A percentile compares a stretch with the other conserved stretches of the same genome.
Evolutionary conservation across 2,329 filamentous ascomycete species (phyloP).

Genomic region (Aspergillus piperis): DNA sequence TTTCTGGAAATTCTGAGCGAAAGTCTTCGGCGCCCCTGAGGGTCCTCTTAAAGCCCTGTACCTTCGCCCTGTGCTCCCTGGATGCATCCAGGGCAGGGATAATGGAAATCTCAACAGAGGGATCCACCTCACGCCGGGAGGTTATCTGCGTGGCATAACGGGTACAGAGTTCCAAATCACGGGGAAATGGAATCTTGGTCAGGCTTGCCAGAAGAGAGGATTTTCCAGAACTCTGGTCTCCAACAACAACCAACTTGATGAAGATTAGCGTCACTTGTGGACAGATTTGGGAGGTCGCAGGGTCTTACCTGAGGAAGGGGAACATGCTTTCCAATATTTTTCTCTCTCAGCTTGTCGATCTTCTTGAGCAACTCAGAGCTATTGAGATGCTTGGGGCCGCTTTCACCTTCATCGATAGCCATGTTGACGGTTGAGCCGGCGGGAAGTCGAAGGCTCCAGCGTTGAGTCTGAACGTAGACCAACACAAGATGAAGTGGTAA

Average conservation of each 20-base stretch:
- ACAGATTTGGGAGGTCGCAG: too few species aligned
- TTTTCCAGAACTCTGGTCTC: constrained; percentile 46
- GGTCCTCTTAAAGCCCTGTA: constrained; percentile 25
- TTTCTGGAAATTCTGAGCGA: constrained; percentile 22
- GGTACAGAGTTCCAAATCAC: constrained; percentile 44
- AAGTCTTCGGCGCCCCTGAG: constrained; percentile 10
- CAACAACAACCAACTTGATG: constrained; percentile 39
- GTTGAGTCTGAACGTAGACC: not conserved
- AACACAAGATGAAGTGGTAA: not conserved
- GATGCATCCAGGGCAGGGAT: constrained; percentile 34
- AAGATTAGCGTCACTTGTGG: not conserved
- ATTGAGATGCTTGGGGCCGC: not conserved
- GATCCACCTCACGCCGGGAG: constrained; percentile 35
- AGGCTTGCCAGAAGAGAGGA: constrained; percentile 36
- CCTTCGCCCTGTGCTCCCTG: constrained; percentile 17
- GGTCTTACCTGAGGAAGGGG: constrained; percentile 21
- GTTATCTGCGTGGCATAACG: constrained; percentile 52
- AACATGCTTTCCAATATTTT: constrained; percentile 34
- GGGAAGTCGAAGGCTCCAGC: not conserved
- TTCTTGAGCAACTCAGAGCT: constrained; percentile 27
- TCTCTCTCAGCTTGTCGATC: constrained; percentile 36
- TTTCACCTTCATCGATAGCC: not conserved
- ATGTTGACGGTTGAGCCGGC: not conserved
- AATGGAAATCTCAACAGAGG: constrained; percentile 24
- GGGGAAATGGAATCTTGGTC: constrained; percentile 33